phyloP scores from a whole-genome alignment of 148 eudicot genomes.

The Rheum nobile region DNA sequence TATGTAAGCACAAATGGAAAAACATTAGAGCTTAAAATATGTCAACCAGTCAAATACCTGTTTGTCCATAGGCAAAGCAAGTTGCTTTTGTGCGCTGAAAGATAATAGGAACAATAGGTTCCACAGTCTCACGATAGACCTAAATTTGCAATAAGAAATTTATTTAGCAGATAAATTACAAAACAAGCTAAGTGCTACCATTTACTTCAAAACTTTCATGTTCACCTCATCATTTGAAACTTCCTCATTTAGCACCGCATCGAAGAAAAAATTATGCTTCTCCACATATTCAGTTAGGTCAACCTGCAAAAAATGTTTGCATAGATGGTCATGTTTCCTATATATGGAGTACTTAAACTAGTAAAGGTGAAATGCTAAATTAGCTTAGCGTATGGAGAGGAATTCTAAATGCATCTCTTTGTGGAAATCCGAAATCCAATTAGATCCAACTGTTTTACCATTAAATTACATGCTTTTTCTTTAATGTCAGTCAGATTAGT shows the following conservation, averaged over 20 bases:
- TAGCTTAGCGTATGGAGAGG: not conserved
- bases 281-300: constrained; percentile 92
- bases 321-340: not conserved
- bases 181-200: not conserved
- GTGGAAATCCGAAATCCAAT: not conserved
- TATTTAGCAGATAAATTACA: not conserved
- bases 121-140: constrained; percentile 97
- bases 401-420: not conserved
- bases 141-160: constrained; percentile 15
- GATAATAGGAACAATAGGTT: constrained; percentile 92
- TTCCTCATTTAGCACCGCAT: constrained; percentile 93
- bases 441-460: not conserved
- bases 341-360: not conserved
- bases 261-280: constrained; percentile 94
- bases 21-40: not conserved
- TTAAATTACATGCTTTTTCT: not conserved
- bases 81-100: constrained; percentile 98
- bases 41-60: constrained; percentile 35
- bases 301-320: constrained; percentile 44
- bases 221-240: constrained; percentile 97
- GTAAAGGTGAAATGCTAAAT: not conserved
- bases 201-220: not conserved
- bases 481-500: not conserved
- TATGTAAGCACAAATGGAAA: not conserved
- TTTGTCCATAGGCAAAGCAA: constrained; percentile 98